These are phyloP conservation scores for Blepharisma japonicum DNA, from an alignment of 73 alveolate species.

Conservation along the genomic window DNA sequence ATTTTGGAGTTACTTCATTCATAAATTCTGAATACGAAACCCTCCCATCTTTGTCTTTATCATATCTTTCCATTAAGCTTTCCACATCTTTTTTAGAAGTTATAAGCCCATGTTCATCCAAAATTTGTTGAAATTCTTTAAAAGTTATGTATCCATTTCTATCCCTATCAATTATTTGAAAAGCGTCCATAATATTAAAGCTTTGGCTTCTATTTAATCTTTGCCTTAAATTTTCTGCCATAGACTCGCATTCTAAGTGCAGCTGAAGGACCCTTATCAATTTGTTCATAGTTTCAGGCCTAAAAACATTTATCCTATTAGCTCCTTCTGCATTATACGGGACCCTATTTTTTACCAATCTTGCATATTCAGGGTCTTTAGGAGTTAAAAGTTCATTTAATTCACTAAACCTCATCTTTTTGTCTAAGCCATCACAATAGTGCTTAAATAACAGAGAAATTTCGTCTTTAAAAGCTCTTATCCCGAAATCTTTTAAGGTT, in stretches of 20 bases:
- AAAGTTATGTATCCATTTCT: constrained; percentile 40
- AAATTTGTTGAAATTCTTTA: constrained; percentile 31
- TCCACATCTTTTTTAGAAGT: constrained; percentile 32
- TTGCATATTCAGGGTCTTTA: constrained; percentile 29
- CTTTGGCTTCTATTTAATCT: constrained; percentile 33
- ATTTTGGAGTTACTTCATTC: constrained; percentile 43
- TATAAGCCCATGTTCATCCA: constrained; percentile 25
- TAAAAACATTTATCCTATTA: constrained; percentile 34
- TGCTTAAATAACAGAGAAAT: constrained; percentile 38
- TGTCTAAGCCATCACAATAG: constrained; percentile 30
- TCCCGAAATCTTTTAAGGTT: constrained; percentile 34
- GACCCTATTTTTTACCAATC: constrained; percentile 25
- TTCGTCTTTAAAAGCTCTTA: constrained; percentile 41
- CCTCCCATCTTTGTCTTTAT: constrained; percentile 40
- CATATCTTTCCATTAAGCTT: constrained; percentile 36
- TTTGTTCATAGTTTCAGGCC: constrained; percentile 25
- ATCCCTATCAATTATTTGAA: constrained; percentile 32
- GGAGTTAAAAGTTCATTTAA: constrained; percentile 45
- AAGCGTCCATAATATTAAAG: constrained; percentile 37
- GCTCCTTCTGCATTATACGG: constrained; percentile 19
- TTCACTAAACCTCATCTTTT: constrained; percentile 36
- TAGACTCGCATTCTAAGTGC: constrained; percentile 23
- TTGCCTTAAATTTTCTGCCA: constrained; percentile 31
- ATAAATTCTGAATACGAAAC: constrained; percentile 43
- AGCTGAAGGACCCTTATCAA: constrained; percentile 30